Evolutionary conservation across 2,329 filamentous ascomycete species (phyloP).

Genomic region (Trichoderma citrinoviride): DNA sequence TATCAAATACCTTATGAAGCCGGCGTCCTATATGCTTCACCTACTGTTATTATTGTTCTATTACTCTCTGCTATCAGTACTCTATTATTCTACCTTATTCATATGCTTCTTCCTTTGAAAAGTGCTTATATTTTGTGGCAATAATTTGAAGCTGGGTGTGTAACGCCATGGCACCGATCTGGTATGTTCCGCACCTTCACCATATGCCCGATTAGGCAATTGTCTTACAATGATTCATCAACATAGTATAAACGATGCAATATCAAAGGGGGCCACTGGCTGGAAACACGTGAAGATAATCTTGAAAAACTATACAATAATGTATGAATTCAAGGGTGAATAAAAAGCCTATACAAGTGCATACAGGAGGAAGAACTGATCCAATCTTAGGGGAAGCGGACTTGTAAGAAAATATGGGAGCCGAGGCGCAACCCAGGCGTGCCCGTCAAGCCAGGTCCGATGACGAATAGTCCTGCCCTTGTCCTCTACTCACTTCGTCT

Average conservation of each 20-base stretch:
- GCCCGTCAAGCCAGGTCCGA: neutral
- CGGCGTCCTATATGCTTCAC: too few species aligned
- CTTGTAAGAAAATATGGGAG: neutral
- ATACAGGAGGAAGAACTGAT: too few species aligned
- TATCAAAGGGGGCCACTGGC: neutral
- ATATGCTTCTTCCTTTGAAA: too few species aligned
- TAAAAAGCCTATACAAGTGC: too few species aligned
- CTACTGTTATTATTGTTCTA: too few species aligned
- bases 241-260: neutral
- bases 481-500: constrained; percentile 31
- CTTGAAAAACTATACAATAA: too few species aligned
- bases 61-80: too few species aligned
- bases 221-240: neutral
- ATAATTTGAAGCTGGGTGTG: neutral
- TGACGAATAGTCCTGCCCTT: neutral
- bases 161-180: constrained; percentile 3
- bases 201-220: constrained; percentile 6
- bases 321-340: too few species aligned
- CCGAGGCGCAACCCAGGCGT: neutral
- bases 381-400: neutral
- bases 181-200: neutral
- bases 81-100: too few species aligned
- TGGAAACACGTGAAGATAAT: too few species aligned
- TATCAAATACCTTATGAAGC: too few species aligned
- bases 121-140: too few species aligned